Conservation (phyloP, 805 yeast genomes). For the Sporopachydermia quercuum region DNA sequence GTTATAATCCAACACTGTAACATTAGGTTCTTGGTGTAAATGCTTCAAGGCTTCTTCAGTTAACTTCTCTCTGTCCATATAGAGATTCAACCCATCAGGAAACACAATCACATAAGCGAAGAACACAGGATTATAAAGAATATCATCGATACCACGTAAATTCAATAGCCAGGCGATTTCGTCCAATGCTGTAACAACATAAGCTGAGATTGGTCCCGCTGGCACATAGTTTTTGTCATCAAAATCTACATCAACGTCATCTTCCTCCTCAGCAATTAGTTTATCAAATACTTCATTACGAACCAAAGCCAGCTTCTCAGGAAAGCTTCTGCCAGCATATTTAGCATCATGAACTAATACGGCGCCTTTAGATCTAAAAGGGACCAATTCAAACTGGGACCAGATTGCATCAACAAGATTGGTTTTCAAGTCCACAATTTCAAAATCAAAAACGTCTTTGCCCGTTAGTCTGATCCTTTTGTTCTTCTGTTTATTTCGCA, state of each 20-base stretch:
- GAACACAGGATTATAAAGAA: slow-evolving; percentile 78
- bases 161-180: slow-evolving; percentile 88
- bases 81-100: slow-evolving; percentile 30
- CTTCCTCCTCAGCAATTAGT: slow-evolving; percentile 7
- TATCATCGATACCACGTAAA: slow-evolving; percentile 61
- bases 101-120: slow-evolving; percentile 48
- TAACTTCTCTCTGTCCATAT: slow-evolving; percentile 34
- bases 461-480: not conserved
- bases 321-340: slow-evolving; percentile 50
- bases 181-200: slow-evolving; percentile 63
- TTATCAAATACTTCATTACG: slow-evolving; percentile 10
- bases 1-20: slow-evolving; percentile 37
- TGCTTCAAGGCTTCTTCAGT: slow-evolving; percentile 23
- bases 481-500: slow-evolving; percentile 14
- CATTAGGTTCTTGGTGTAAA: slow-evolving; percentile 25
- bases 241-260: not conserved
- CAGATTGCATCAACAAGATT: slow-evolving; percentile 71
- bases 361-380: slow-evolving; percentile 36
- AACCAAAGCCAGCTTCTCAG: slow-evolving; percentile 37
- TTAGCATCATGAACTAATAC: slow-evolving; percentile 35
- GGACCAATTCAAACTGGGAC: slow-evolving; percentile 49
- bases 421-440: slow-evolving; percentile 34
- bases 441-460: slow-evolving; percentile 5
- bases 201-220: slow-evolving; percentile 24
- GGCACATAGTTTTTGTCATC: no score